Evolutionary conservation across 805 yeast species (phyloP), one percentile per base, ranked within the genome.

Genomic region (Candida succiphila): DNA sequence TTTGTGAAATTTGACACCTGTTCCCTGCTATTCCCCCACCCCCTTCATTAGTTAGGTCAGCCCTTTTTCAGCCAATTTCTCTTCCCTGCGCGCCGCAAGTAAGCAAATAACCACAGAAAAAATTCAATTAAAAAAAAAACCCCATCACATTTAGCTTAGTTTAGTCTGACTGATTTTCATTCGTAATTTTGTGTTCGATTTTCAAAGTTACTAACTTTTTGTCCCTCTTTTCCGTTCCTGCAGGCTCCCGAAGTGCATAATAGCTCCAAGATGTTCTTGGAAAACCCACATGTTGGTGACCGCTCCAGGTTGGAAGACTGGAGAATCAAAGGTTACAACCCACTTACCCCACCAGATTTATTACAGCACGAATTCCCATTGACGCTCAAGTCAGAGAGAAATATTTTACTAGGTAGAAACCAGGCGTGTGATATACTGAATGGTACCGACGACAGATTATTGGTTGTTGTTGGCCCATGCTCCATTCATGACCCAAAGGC

Each of bases 391-490:
- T 64, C 83, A 27, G 58, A 73, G 38, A 71, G 69, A 38, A 75
- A 81, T 4, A 94, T 88, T 26, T 63, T 76, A 37, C 60, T 63
- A 40, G 96, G 95, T 35, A 78, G 98, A 63, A 70, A 67, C 44
- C 87, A 78, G 22, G 79, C 94, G 24, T 72, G 80, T 39, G 72
- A 74, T 17, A 84, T 88, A 42, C 70, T 89, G 45, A 65, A 67
- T 40, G 83, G 81, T 32, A 64, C 69, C 45, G 88, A 82, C 52
- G 97, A 92, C 68, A 75, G 94, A 57, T 67, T 84, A 29, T 62
- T 89, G 24, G 82, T 89, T 17, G 77, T 89, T 42, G 94, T 89
- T 35, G 98, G 98, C 15, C 98, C 98, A 41, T 89, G 98, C 58
- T 92, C 97, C 15, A 79, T 89, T 47, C 98, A 89, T 57, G 96